phyloP scores from a whole-genome alignment of 164 flowering plant genomes.

The Tinospora cordifolia region DNA sequence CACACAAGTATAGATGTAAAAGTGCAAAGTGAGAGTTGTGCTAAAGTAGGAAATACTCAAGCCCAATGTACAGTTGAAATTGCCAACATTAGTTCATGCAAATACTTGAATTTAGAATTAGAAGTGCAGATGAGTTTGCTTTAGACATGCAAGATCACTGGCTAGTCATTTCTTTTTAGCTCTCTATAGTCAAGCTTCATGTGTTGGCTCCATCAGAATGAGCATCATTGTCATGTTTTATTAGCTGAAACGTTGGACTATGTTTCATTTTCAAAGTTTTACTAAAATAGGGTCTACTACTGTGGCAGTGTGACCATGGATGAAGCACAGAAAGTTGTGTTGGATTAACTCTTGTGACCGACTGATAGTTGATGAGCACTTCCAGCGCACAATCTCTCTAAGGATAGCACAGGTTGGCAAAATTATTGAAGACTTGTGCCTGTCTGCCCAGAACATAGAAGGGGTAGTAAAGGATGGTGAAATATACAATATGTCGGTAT shows the following conservation, averaged over 20 bases:
- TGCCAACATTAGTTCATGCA: background rate
- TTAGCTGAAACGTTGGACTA: background rate
- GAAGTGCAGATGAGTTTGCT: background rate
- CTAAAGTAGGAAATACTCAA: background rate
- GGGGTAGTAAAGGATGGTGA: slow-evolving; percentile 31
- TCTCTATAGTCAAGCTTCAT: background rate
- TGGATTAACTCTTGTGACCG: slow-evolving; percentile 26
- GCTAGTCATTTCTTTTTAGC: background rate
- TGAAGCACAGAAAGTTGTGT: slow-evolving; percentile 20
- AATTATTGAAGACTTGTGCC: slow-evolving; percentile 21
- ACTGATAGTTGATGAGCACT: slow-evolving; percentile 22
- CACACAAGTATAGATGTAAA: background rate
- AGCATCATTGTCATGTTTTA: background rate
- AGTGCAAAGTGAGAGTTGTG: background rate
- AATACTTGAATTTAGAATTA: background rate
- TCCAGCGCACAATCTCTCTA: slow-evolving; percentile 17
- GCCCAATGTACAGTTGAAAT: background rate
- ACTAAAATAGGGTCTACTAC: background rate
- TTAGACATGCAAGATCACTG: background rate
- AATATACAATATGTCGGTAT: slow-evolving; percentile 4
- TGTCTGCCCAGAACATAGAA: slow-evolving; percentile 29
- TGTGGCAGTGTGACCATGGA: slow-evolving; percentile 25
- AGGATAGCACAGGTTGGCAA: slow-evolving; percentile 25
- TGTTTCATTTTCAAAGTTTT: background rate
- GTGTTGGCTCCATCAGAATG: background rate